phyloP scores from a whole-genome alignment of 768 basidiomycete species.

The Amanita pseudoporphyria region DNA sequence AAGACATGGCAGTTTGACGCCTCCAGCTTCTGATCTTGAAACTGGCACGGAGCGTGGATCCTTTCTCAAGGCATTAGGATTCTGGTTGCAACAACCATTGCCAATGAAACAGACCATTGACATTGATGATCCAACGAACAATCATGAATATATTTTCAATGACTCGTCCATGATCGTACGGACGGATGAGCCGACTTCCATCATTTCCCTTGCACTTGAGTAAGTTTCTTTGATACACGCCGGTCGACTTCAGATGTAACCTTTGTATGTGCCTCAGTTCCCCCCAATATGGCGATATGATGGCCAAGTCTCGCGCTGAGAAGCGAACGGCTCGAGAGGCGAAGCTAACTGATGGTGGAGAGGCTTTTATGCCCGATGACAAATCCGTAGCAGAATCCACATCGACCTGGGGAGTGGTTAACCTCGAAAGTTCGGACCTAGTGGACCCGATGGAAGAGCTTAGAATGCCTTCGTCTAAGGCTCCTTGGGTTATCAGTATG shows the following conservation, averaged over 20 bases:
- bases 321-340: constrained; percentile 58
- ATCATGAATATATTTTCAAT: constrained; percentile 89
- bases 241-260: constrained; percentile 1
- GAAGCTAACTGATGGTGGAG: constrained; percentile 53
- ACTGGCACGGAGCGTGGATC: constrained; percentile 57
- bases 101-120: constrained; percentile 45
- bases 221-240: constrained; percentile 25
- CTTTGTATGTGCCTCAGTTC: constrained; percentile 39
- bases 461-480: constrained; percentile 64
- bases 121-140: constrained; percentile 56
- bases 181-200: constrained; percentile 95
- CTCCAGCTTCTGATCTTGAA: constrained; percentile 47
- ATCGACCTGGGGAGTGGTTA: constrained; percentile 90
- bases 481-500: constrained; percentile 78
- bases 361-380: constrained; percentile 92
- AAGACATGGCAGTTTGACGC: constrained; percentile 32
- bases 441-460: constrained; percentile 71
- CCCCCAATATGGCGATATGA: constrained; percentile 73
- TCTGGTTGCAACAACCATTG: constrained; percentile 56
- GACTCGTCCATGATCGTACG: constrained; percentile 93
- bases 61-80: constrained; percentile 71
- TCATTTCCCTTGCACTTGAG: constrained; percentile 92
- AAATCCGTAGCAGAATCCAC: constrained; percentile 70
- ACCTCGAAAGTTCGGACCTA: constrained; percentile 59
- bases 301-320: constrained; percentile 67